Base-by-base conservation (phyloP, 1,139 yeast species). In the Taphrina flavorubra region DNA sequence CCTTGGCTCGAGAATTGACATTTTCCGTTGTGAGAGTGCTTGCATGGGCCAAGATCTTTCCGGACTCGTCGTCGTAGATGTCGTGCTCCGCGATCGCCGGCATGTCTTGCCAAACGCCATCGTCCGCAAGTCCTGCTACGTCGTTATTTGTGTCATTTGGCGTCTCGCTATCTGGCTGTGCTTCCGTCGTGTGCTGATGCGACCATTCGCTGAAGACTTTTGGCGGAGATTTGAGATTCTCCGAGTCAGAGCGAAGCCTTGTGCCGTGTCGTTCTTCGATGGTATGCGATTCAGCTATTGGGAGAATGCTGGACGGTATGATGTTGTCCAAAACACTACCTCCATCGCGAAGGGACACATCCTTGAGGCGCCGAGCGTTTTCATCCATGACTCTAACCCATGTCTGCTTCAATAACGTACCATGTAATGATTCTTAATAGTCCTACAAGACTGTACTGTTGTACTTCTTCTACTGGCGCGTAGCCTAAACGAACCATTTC, bases 61-160 rank as follows among this genome's bases (percentile, higher is more conserved):
- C 89, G 71, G 81, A 81, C 49, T 85, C 86, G 42, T 63, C 67
- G 72, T 86, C 86, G 74, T 85, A 87, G 20, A 86, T 79, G 68
- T 85, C 85, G 69, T 82, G 81, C 34, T 83, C 80, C n/a, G 88
- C 86, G 36, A 85, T 84, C 0, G 87, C 83, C 13, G 85, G 85
- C 86, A 87, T 86, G 14, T 84, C 83, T 72, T 84, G 83, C 90
- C 90, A 86, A 7, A 75, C 79, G 4, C 74, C 79, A 11, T 76
- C 81, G 4, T 73, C 78, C 11, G 71, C 72, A 25, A 37, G 53
- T 14, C 10, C 66, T 31, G 39, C 42, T 1, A 20, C 58, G n/a
- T 51, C 59, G 18, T 61, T 40, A 36, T 11, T 37, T 8, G 39
- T 11, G 36, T 7, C 31, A 13, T 8, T 13, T 4, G 10, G 25